A percentile compares a stretch with the other conserved stretches of the same genome.
These are phyloP conservation scores for Exophiala viscosa DNA, from an alignment of 2,329 filamentous ascomycete genomes.

Conservation along the genomic window DNA sequence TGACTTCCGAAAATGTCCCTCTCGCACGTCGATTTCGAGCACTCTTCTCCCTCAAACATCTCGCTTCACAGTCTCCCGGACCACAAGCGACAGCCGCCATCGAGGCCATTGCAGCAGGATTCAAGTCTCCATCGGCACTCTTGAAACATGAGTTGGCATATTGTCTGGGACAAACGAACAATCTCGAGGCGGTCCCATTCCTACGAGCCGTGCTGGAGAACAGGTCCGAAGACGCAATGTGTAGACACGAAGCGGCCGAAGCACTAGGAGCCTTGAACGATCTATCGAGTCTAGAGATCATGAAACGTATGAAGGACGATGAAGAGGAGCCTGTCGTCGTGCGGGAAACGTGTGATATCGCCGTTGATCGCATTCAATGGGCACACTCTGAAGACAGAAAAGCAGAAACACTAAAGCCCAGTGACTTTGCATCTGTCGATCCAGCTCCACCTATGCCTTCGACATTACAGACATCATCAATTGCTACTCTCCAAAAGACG, in stretches of 20 bases:
- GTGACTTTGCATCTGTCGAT: conserved; percentile 93
- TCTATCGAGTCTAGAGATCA: conserved; percentile 65
- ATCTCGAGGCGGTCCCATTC: conserved; percentile 68
- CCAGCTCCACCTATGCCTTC: conserved; percentile 84
- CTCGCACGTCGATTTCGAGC: conserved; percentile 90
- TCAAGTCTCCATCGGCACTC: conserved; percentile 78
- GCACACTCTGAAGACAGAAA: conserved; percentile 71
- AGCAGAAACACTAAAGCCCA: conserved; percentile 73
- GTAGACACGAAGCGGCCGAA: conserved; percentile 92
- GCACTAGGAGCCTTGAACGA: conserved; percentile 85
- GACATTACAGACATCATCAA: conserved; percentile 57
- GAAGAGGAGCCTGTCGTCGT: conserved; percentile 73
- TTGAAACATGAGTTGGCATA: conserved; percentile 97
- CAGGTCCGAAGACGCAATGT: conserved; percentile 85
- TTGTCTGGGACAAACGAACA: conserved; percentile 86
- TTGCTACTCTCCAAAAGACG: conserved; percentile 69
- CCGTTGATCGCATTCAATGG: conserved; percentile 91
- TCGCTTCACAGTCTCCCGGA: conserved; percentile 66
- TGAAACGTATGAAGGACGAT: conserved; percentile 71
- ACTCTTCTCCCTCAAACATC: conserved; percentile 94
- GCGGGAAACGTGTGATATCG: conserved; percentile 95
- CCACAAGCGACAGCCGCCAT: conserved; percentile 60
- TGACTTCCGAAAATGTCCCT: conserved; percentile 74
- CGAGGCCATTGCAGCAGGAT: conserved; percentile 81
- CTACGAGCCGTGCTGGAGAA: conserved; percentile 73